Conservation (phyloP, 2,329 filamentous ascomycete species). For the Aureobasidium sp. region DNA sequence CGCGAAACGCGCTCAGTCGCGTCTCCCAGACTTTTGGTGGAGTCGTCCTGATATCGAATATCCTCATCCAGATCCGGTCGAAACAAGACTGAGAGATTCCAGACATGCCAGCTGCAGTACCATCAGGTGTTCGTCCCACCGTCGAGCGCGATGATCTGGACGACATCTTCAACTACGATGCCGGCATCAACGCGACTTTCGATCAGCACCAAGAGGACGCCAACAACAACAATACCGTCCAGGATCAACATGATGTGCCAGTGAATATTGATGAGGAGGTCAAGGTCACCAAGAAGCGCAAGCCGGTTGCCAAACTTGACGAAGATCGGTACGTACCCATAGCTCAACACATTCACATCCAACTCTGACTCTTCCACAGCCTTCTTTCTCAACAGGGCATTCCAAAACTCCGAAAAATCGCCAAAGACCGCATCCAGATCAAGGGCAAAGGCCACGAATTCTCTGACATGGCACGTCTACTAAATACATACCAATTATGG, state of each 20-base stretch:
- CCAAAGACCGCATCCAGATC: slow-evolving; percentile 62
- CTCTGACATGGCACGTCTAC: slow-evolving; percentile 68
- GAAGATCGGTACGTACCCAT: slow-evolving; percentile 53
- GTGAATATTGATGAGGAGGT: slow-evolving; percentile 78
- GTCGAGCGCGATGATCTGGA: slow-evolving; percentile 44
- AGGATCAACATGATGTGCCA: slow-evolving; percentile 22
- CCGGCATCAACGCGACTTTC: slow-evolving; percentile 45
- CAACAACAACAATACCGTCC: slow-evolving; percentile 35
- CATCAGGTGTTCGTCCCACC: slow-evolving; percentile 15
- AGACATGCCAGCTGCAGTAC: slow-evolving; percentile 23
- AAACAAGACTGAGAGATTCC: not conserved
- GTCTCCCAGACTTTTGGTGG: slow-evolving; percentile 1
- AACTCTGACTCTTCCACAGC: slow-evolving; percentile 33
- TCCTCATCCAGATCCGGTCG: not conserved
- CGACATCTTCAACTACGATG: slow-evolving; percentile 69
- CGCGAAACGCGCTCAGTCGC: not conserved
- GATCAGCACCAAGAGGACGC: slow-evolving; percentile 23
- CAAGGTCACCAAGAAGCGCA: slow-evolving; percentile 66
- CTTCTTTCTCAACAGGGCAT: slow-evolving; percentile 79
- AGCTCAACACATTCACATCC: not conserved
- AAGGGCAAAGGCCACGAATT: slow-evolving; percentile 97
- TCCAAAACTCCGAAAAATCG: slow-evolving; percentile 65
- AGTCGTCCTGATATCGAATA: not conserved
- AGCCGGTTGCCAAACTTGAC: slow-evolving; percentile 78
- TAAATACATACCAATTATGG: slow-evolving; percentile 94